These are phyloP conservation scores for Davidsoniella virescens DNA, from an alignment of 2,329 filamentous ascomycete genomes.

Conservation along the genomic window DNA sequence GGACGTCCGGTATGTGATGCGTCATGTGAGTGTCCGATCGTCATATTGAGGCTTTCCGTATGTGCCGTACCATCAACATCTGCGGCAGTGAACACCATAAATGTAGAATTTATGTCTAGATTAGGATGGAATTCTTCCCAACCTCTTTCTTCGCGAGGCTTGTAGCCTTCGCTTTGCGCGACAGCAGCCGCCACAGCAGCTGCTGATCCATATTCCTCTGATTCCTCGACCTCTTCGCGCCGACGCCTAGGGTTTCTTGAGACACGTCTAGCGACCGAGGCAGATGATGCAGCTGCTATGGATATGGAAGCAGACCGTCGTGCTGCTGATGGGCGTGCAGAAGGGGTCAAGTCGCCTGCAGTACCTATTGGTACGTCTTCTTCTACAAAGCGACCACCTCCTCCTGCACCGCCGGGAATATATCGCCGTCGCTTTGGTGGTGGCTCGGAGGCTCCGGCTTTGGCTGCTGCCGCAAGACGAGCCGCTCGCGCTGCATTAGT, in stretches of 20 bases:
- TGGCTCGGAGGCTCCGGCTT: conserved; percentile 34
- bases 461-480: conserved; percentile 19
- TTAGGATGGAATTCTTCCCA: conserved; percentile 98
- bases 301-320: conserved; percentile 20
- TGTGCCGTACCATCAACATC: conserved; percentile 60
- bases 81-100: conserved; percentile 64
- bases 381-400: conserved; percentile 71
- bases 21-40: not conserved
- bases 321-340: conserved; percentile 20
- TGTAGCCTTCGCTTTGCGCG: conserved; percentile 88
- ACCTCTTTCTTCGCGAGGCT: conserved; percentile 85
- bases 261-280: conserved; percentile 32
- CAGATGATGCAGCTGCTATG: conserved; percentile 10
- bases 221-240: conserved; percentile 33
- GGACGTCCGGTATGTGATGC: conserved; percentile 3
- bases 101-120: conserved; percentile 69
- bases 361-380: conserved; percentile 30
- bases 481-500: conserved; percentile 27
- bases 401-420: conserved; percentile 71
- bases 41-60: not conserved
- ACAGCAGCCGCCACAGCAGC: conserved; percentile 77
- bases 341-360: not conserved
- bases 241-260: conserved; percentile 41
- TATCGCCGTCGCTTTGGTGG: conserved; percentile 60
- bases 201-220: conserved; percentile 68